phyloP scores from a whole-genome alignment of 2,329 filamentous ascomycete genomes.

The Colletotrichum theobromicola region DNA sequence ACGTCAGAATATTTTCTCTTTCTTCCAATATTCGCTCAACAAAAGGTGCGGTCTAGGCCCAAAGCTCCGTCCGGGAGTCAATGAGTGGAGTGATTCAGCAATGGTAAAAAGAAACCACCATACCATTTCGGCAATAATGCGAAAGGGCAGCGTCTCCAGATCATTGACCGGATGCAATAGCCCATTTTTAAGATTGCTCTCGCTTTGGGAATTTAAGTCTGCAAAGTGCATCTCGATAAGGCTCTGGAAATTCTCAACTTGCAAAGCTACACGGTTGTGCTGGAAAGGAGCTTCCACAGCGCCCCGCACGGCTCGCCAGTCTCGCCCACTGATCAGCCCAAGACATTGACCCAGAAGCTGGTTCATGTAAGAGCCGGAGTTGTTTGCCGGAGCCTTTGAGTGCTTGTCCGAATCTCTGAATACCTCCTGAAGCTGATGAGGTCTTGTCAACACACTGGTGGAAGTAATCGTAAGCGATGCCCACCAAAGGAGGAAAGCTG shows the following conservation, averaged over 20 bases:
- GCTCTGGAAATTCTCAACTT: background rate
- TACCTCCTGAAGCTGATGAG: background rate
- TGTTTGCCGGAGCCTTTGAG: background rate
- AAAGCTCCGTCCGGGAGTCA: background rate
- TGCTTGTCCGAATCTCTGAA: slow-evolving; percentile 1
- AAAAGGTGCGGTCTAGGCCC: background rate
- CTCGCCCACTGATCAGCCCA: background rate
- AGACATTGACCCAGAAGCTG: background rate
- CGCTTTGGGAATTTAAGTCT: background rate
- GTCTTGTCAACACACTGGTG: background rate
- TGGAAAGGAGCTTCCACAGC: background rate
- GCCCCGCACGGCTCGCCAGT: background rate
- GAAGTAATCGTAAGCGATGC: background rate
- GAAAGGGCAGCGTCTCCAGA: background rate
- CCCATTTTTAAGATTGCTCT: background rate
- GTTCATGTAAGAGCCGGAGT: background rate
- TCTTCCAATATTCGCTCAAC: background rate
- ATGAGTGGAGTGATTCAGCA: background rate
- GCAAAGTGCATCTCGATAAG: background rate
- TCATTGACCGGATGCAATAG: background rate
- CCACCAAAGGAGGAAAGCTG: background rate
- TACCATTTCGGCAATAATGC: background rate
- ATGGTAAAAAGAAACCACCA: background rate
- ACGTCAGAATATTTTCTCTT: background rate
- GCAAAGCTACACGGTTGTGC: background rate